Evolutionary conservation across 192 early-diverging fungal species (phyloP).

Genomic region (Coemansia sp.): DNA sequence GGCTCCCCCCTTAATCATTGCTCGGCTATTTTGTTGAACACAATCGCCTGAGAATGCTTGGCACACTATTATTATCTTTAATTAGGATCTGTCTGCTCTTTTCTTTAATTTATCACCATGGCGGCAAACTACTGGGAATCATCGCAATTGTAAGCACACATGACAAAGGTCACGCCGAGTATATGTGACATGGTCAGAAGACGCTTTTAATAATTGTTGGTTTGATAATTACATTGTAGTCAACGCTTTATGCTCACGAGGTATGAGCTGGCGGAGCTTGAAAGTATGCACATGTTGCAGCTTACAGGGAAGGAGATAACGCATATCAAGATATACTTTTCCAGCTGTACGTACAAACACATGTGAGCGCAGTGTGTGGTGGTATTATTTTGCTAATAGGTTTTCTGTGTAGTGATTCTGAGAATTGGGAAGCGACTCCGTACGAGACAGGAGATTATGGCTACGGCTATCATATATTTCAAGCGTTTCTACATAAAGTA

Average conservation of each 20-base stretch:
- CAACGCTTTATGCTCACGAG: conserved; percentile 51
- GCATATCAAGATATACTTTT: conserved; percentile 44
- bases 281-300: conserved; percentile 25
- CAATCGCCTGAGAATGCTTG: neutral
- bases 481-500: conserved; percentile 89
- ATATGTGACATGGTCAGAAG: neutral
- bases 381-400: neutral
- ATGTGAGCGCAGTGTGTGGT: neutral
- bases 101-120: conserved; percentile 23
- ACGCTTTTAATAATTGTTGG: neutral
- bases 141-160: conserved; percentile 45
- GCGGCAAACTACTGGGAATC: conserved; percentile 58
- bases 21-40: neutral
- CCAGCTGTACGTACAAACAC: conserved; percentile 25
- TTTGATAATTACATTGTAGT: conserved; percentile 15
- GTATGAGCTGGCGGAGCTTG: conserved; percentile 45
- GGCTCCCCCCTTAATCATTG: neutral
- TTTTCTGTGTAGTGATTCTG: conserved; percentile 66
- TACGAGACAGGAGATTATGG: conserved; percentile 80
- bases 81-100: neutral
- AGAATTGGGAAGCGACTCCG: conserved; percentile 72
- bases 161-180: neutral
- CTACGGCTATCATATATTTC: conserved; percentile 85
- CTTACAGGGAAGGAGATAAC: conserved; percentile 27
- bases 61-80: neutral